These are phyloP conservation scores for Diplocarpon mali DNA, from an alignment of 2,329 filamentous ascomycete species.

Conservation along the genomic window DNA sequence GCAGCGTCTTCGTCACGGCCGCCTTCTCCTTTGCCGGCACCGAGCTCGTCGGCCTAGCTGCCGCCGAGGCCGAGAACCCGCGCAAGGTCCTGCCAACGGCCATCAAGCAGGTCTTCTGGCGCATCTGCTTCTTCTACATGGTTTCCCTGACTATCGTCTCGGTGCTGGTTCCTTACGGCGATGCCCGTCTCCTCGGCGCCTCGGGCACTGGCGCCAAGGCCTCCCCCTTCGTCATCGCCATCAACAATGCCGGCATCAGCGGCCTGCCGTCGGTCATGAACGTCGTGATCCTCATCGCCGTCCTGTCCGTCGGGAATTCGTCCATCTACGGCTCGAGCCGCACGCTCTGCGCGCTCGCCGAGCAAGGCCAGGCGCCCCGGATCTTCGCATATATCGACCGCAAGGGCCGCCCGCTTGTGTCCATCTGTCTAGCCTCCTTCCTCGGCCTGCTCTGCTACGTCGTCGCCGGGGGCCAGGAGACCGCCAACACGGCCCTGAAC, in stretches of 20 bases:
- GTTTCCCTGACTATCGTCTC: slow-evolving; percentile 40
- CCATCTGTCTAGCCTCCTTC: slow-evolving; percentile 30
- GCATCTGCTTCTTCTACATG: slow-evolving; percentile 42
- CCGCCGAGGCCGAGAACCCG: slow-evolving; percentile 40
- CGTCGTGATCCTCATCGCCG: slow-evolving; percentile 45
- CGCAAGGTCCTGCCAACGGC: slow-evolving; percentile 37
- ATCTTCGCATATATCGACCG: slow-evolving; percentile 47
- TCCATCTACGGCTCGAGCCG: slow-evolving; percentile 48
- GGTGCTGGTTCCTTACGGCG: slow-evolving; percentile 35
- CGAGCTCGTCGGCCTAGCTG: slow-evolving; percentile 41
- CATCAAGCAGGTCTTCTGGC: slow-evolving; percentile 44
- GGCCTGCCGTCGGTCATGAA: slow-evolving; percentile 49
- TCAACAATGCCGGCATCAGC: slow-evolving; percentile 39
- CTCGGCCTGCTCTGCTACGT: slow-evolving; percentile 37
- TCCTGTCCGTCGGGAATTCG: slow-evolving; percentile 47
- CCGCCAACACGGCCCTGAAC: slow-evolving; percentile 40
- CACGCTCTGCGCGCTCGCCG: slow-evolving; percentile 46
- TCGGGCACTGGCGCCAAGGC: slow-evolving; percentile 28
- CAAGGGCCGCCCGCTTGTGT: slow-evolving; percentile 42
- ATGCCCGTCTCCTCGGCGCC: slow-evolving; percentile 30
- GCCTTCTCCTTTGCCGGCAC: slow-evolving; percentile 42
- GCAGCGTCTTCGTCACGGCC: slow-evolving; percentile 40
- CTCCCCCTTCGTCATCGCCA: slow-evolving; percentile 48
- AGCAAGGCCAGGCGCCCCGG: slow-evolving; percentile 47
- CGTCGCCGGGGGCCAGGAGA: slow-evolving; percentile 38